phyloP scores from a whole-genome alignment of 1,284 basidiomycete genomes.

The Austroboletus novae-zelandiae region DNA sequence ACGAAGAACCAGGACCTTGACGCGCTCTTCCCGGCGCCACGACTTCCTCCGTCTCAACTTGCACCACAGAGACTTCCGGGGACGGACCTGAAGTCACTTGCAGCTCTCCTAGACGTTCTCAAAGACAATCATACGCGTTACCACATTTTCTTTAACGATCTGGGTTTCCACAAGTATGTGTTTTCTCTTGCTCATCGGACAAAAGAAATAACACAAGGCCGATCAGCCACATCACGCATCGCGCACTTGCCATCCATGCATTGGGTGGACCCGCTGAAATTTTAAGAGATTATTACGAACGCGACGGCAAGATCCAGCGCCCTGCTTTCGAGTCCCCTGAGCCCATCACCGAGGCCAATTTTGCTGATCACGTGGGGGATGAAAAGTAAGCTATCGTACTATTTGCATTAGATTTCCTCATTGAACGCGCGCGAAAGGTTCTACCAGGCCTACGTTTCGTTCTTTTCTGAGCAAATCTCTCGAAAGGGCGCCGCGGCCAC shows the following conservation, averaged over 20 bases:
- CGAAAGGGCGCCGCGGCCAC: constrained; percentile 40
- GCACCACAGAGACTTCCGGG: constrained; percentile 30
- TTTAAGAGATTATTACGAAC: constrained; percentile 38
- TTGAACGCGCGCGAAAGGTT: constrained; percentile 38
- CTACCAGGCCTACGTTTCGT: constrained; percentile 55
- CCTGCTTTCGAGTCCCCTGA: constrained; percentile 37
- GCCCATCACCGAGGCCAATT: constrained; percentile 39
- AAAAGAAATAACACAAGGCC: too few relatives aligned
- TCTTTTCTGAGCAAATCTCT: constrained; percentile 49
- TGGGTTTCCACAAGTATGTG: constrained; percentile 28
- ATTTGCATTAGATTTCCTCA: neutral
- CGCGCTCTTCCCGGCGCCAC: constrained; percentile 23
- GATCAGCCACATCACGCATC: constrained; percentile 43
- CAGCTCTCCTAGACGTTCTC: constrained; percentile 22
- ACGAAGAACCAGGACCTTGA: constrained; percentile 11
- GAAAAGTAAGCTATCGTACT: constrained; percentile 31
- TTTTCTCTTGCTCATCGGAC: too few relatives aligned
- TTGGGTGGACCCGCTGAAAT: constrained; percentile 37
- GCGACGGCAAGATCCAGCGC: constrained; percentile 33
- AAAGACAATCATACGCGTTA: constrained; percentile 27
- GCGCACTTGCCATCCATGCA: constrained; percentile 41
- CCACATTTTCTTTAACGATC: constrained; percentile 28
- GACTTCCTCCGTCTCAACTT: constrained; percentile 24
- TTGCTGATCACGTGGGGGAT: constrained; percentile 42
- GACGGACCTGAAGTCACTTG: constrained; percentile 14